phyloP scores from a whole-genome alignment of 225 moss, liverwort and hornwort genomes.

The Marchantia paleacea region DNA sequence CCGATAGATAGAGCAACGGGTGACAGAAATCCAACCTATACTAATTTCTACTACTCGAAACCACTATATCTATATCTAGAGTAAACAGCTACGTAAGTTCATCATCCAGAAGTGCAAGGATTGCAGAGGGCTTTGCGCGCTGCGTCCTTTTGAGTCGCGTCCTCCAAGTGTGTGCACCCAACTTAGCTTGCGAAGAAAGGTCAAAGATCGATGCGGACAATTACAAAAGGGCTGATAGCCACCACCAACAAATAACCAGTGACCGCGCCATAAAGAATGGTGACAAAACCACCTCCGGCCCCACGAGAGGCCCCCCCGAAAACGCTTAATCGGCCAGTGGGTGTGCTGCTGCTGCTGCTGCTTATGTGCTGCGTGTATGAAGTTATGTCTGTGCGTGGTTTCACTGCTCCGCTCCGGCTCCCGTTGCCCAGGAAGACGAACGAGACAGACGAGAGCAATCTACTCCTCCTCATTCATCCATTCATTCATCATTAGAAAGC shows the following conservation, averaged over 20 bases:
- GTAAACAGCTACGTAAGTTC: not conserved
- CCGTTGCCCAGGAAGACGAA: not conserved
- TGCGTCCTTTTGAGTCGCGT: not conserved
- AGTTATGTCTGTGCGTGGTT: not conserved
- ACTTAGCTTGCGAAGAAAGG: not conserved
- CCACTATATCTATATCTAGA: not conserved
- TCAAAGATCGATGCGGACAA: conserved; percentile 8
- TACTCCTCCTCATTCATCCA: too few relatives aligned
- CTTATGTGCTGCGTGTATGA: too few relatives aligned
- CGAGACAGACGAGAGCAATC: too few relatives aligned
- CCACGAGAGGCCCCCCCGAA: not conserved
- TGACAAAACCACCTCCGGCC: not conserved
- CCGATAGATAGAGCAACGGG: not conserved
- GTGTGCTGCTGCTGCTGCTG: not conserved
- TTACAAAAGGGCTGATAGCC: not conserved
- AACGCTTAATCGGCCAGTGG: not conserved
- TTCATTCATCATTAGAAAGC: too few relatives aligned
- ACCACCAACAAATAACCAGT: not conserved
- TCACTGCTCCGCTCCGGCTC: not conserved
- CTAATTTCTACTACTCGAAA: not conserved
- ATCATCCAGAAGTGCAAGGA: conserved; percentile 2
- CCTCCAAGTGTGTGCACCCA: not conserved
- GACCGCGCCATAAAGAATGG: not conserved
- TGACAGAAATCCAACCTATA: conserved; percentile 13
- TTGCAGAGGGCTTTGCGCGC: too few relatives aligned